Percentiles rank a stretch among this genome's conserved stretches.
These are phyloP conservation scores for Suillus clintonianus DNA, from an alignment of 768 basidiomycete genomes.

Conservation along the genomic window DNA sequence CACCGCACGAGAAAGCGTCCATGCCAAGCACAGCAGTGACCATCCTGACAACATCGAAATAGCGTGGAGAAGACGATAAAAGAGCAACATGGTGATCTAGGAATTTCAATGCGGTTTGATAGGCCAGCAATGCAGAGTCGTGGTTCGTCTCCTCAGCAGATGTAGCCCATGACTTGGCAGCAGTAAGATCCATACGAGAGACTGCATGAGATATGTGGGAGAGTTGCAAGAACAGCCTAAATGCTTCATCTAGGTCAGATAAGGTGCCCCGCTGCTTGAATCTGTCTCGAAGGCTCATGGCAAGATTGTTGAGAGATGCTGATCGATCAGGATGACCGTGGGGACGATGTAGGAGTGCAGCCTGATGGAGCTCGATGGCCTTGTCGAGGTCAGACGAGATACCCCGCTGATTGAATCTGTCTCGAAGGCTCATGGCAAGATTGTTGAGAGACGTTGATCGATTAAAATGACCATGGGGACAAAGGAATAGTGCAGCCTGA, in stretches of 20 bases:
- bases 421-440: too few relatives aligned
- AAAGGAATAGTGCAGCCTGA: background rate
- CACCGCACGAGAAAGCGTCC: background rate
- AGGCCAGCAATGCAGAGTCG: background rate
- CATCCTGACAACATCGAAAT: background rate
- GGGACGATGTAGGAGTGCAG: too few relatives aligned
- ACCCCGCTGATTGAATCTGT: too few relatives aligned
- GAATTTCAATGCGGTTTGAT: background rate
- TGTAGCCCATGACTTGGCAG: background rate
- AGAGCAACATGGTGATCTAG: background rate
- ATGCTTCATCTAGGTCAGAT: background rate
- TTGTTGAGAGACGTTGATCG: background rate
- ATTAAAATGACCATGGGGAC: background rate
- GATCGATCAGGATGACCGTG: too few relatives aligned
- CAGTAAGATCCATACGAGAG: background rate
- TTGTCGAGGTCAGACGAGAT: too few relatives aligned
- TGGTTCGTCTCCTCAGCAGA: background rate
- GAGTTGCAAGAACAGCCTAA: background rate
- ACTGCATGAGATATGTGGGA: background rate
- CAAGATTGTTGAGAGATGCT: too few relatives aligned
- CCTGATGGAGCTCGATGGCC: too few relatives aligned
- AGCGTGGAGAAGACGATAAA: background rate
- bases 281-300: too few relatives aligned
- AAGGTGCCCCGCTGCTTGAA: too few relatives aligned
- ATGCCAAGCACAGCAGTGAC: background rate